Conservation (phyloP, 768 basidiomycete genomes). For the Termitomyces eurrhizus region DNA sequence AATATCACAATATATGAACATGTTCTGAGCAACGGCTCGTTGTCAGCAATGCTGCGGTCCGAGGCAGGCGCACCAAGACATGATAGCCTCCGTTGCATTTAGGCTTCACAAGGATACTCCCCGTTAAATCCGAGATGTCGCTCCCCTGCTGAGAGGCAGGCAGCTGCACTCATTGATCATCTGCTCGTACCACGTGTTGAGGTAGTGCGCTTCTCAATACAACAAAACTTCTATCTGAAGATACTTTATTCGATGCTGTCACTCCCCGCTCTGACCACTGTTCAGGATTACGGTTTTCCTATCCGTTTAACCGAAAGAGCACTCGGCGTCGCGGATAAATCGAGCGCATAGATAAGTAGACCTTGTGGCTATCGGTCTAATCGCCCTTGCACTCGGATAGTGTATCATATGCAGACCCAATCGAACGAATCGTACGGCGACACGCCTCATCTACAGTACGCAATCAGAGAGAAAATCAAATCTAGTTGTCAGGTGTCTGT, state of each 20-base stretch:
- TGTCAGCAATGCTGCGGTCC: neutral
- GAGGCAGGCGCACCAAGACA: no score
- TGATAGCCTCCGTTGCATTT: neutral
- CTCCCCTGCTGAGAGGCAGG: neutral
- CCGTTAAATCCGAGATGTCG: neutral
- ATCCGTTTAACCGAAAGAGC: neutral
- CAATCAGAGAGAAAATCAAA: neutral
- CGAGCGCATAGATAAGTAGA: neutral
- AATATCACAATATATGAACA: neutral
- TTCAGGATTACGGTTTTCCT: neutral
- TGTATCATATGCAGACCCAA: constrained; percentile 1
- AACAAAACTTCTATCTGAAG: neutral
- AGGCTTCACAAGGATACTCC: neutral
- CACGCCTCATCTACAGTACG: neutral
- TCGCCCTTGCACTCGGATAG: neutral
- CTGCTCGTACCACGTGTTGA: neutral
- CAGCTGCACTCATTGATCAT: neutral
- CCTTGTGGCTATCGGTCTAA: neutral
- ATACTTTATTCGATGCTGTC: neutral
- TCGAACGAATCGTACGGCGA: neutral
- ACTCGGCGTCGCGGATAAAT: neutral
- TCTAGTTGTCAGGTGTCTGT: neutral
- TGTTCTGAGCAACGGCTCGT: neutral
- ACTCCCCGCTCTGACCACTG: neutral
- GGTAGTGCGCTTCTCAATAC: neutral